A percentile compares a stretch with the other conserved stretches of the same genome.
phyloP scores from a whole-genome alignment of 805 yeast species.

The Kazachstania taianensis region DNA sequence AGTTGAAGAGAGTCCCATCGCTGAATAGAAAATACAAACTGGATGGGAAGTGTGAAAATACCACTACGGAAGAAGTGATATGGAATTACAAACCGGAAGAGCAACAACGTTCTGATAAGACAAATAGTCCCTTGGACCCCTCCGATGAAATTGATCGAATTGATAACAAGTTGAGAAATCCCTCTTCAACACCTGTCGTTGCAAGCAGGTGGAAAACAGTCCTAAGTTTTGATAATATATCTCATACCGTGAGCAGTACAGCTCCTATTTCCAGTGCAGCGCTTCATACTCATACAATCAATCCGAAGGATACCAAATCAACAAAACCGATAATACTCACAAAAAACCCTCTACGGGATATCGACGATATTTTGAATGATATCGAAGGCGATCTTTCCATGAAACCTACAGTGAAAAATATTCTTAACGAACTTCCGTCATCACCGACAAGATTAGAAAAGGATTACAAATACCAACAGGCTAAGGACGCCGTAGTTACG shows the following conservation, averaged over 20 bases:
- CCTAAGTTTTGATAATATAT: conserved; percentile 12
- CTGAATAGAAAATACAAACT: background rate
- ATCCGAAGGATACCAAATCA: conserved; percentile 1
- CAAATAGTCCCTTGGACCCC: conserved; percentile 12
- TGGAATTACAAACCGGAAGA: conserved; percentile 25
- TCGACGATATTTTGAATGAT: conserved; percentile 26
- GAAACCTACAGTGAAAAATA: conserved; percentile 6
- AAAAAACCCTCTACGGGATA: conserved; percentile 16
- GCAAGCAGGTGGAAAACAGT: conserved; percentile 20
- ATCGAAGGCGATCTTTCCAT: conserved; percentile 15
- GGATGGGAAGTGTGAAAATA: conserved; percentile 5
- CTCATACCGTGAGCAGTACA: background rate
- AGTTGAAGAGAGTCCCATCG: background rate
- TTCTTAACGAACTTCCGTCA: conserved; percentile 18
- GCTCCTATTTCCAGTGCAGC: background rate
- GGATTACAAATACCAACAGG: too few relatives aligned
- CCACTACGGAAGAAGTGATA: conserved; percentile 23
- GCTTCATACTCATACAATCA: background rate
- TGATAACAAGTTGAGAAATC: conserved; percentile 10
- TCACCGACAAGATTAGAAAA: conserved; percentile 11
- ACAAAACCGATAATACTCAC: too few relatives aligned
- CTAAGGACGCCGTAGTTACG: background rate
- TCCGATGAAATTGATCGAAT: conserved; percentile 10
- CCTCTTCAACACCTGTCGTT: conserved; percentile 26
- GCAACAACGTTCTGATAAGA: conserved; percentile 10